These are phyloP conservation scores for Skeletonema menzelii DNA, from an alignment of 108 stramenopile genomes.

Conservation along the genomic window DNA sequence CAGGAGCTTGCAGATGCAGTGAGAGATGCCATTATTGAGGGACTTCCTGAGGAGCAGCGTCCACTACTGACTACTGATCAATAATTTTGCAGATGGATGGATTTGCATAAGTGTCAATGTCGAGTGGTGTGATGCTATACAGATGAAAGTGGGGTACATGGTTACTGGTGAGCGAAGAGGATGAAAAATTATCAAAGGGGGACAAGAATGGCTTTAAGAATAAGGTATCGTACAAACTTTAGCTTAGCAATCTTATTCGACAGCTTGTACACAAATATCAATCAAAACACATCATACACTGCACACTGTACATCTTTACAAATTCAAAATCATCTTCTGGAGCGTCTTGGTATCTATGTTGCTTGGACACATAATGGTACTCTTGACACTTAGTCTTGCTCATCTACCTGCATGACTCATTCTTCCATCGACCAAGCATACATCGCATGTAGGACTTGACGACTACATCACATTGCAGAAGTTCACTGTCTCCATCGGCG, in stretches of 20 bases:
- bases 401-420: neutral
- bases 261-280: neutral
- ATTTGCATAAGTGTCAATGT: neutral
- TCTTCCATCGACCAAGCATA: constrained; percentile 2
- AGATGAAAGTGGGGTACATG: too few relatives aligned
- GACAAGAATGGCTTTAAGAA: neutral
- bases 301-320: neutral
- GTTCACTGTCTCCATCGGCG: constrained; percentile 10
- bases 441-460: constrained; percentile 32
- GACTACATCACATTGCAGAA: constrained; percentile 22
- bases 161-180: neutral
- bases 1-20: constrained; percentile 78
- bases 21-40: constrained; percentile 63
- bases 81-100: neutral
- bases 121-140: neutral
- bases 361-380: neutral
- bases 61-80: constrained; percentile 23
- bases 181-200: too few relatives aligned
- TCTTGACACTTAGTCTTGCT: neutral
- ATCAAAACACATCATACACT: neutral
- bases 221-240: neutral
- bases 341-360: neutral
- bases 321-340: neutral
- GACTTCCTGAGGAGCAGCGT: constrained; percentile 77
- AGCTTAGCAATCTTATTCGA: neutral